Base-by-base conservation (phyloP, 371 early-diverging fungal genomes). In the Mucor plumbeus region DNA sequence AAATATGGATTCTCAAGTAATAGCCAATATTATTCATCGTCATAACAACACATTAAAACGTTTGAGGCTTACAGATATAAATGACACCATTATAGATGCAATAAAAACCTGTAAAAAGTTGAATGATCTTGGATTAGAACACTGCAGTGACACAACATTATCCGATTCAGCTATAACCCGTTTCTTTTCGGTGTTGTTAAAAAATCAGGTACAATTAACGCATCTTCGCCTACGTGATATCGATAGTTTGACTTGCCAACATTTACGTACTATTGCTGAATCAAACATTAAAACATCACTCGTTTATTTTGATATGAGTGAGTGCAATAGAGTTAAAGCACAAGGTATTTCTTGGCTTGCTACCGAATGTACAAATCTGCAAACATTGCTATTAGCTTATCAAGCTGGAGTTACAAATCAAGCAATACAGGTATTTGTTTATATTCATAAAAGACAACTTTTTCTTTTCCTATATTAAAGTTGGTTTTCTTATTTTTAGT, bases 141-240 rank as follows among this genome's bases (percentile, higher is more conserved):
- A 82, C 44, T 81, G 81, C 19, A 64, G 70, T 31, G 63, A 63
- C 26, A 38, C 59, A 4, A 44, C 58, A 3, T 68, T 81, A n/a
- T 68, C 76, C 9, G 53, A 53, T 26, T 62, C 66, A 36, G 72
- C 72, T 10, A 55, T 81, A 17, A 60, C 44, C n/a, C 43, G 63
- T 5, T 81, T 76, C 43, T 73, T 69, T 58, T 54, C 10, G 21
- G 19, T 43, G 26, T 58, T 43, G 33, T 41, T 21, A 19, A 41
- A 33, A 21, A 57, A 34, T 41, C 58, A 55, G 53, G 58, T 55
- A 50, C 64, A 65, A 21, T 50, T 77, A 4, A 67, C 48, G 4
- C 70, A 70, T 11, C 55, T 82, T 34, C 70, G 82, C 11, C 59
- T 82, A 58, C 82, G 82, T 10, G 82, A 82, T 48, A 74, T 82